Base-by-base conservation (phyloP, 2,329 filamentous ascomycete species). In the Fusarium fracticaudum region DNA sequence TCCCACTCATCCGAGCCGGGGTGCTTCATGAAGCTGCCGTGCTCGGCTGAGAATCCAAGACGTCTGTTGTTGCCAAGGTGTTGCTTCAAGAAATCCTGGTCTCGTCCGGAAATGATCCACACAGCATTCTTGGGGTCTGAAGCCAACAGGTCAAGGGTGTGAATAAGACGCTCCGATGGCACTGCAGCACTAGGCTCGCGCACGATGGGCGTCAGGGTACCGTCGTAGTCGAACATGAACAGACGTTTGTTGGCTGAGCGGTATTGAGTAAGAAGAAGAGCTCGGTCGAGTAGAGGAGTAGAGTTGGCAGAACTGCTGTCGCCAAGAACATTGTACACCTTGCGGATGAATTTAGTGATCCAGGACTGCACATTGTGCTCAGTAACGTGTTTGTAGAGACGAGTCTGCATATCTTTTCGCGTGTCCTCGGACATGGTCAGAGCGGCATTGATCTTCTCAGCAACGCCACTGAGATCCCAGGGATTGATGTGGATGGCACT, bases 211-310 rank as follows among this genome's bases (percentile, higher is more conserved):
- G 96, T 98, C 62, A 99, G 88, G 1, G 96, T 99, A 54, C 96
- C 96, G 81, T 99, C 96, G 79, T 99, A 99, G 84, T 99, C 96
- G 80, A 98, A 98, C 94, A 99, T 96, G 86, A 98, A 98, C 7
- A 99, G 87, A 17, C 96, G 91, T 83, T 93, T 94, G 71, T 89
- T 89, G 8, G 94, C 91, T 44, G 88, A 86, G 69, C 91, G 90
- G 83, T 98, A 98, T 69, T 92, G 91, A 62, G 88, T 85, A 43
- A 97, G 86, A 74, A 98, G 84, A 71, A 90, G 87, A 8, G 91
- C 87, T 41, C 91, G 91, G 80, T 98, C 95, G 26, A 98, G 89
- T 4, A 92, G 88, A 1, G 96, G 96, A 2, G 96, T 98, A 8
- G 92, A 90, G 66, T 92, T 90, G 17, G 91, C 89, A 69, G 93